Evolutionary conservation across 805 yeast genomes (phyloP), one percentile per base, ranked within the genome.

Genomic region (Millerozyma acaciae): DNA sequence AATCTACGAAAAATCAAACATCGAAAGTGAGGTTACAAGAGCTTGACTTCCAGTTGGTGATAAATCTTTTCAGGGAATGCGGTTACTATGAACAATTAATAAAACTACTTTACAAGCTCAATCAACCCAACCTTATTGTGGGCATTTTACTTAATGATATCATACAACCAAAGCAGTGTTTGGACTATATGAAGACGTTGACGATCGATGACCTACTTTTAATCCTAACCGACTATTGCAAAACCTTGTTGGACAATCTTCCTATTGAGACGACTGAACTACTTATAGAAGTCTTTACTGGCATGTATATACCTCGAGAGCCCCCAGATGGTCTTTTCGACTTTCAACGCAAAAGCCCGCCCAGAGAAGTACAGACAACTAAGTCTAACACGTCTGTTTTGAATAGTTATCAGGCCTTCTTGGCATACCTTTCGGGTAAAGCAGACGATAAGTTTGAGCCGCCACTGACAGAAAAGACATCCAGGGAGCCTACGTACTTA

Each of bases 261-360:
- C 97, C 97, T 0, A 73, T 83, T 37, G 87, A 82, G 35, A 83
- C 95, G 0, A 88, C 96, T 1, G 80, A 80, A 19, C 58, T 93
- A 22, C 64, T 90, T 37, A 88, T 93, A 32, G 82, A 84, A 18
- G 83, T 90, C 0, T 93, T 90, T 52, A 90, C 97, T 0, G 97
- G 97, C 0, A 78, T 75, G 34, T 90, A 81, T 53, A 63, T 59
- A 18, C 82, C 87, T 6, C 40, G 35, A 7, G 47, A 48, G 14
- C 43, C 35, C 8, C 18, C 37, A 5, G 27, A 29, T 18, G 38
- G 32, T 15, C 24, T 35, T 6, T 12, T 32, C 12, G 22, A 23
- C 12, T n/a, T n/a, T n/a, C n/a, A n/a, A n/a, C n/a, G n/a, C n/a
- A n/a, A n/a, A n/a, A n/a, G n/a, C n/a, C n/a, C n/a, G n/a, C n/a